Evolutionary conservation across 805 yeast genomes (phyloP).

Genomic region (Teunomyces aglyptinius): DNA sequence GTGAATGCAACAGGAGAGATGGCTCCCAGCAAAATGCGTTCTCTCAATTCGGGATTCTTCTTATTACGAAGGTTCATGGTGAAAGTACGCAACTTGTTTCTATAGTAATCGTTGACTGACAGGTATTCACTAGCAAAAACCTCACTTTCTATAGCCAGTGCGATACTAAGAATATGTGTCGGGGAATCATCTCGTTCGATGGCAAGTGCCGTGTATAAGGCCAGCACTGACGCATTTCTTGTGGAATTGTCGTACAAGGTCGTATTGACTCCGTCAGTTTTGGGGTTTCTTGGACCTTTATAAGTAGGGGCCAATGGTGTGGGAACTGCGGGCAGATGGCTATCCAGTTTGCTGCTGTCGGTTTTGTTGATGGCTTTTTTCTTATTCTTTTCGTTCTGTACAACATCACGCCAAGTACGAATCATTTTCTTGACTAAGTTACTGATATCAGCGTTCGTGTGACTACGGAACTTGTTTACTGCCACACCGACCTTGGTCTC

Average conservation of each 20-base stretch:
- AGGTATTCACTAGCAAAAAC: slow-evolving; percentile 62
- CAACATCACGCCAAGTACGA: slow-evolving; percentile 86
- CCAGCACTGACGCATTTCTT: slow-evolving; percentile 80
- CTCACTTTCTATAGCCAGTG: slow-evolving; percentile 70
- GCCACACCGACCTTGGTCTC: slow-evolving; percentile 97
- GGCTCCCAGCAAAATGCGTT: slow-evolving; percentile 63
- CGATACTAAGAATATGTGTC: slow-evolving; percentile 57
- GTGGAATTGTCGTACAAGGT: slow-evolving; percentile 70
- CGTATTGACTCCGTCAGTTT: slow-evolving; percentile 76
- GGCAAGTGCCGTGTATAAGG: slow-evolving; percentile 86
- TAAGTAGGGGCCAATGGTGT: slow-evolving; percentile 25
- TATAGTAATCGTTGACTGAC: slow-evolving; percentile 59
- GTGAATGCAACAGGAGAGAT: slow-evolving; percentile 65
- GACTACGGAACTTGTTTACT: slow-evolving; percentile 81
- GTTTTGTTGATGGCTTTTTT: slow-evolving; percentile 21
- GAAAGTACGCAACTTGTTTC: slow-evolving; percentile 81
- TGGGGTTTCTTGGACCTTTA: slow-evolving; percentile 66
- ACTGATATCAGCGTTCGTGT: slow-evolving; percentile 64
- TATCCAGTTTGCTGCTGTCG: neutral
- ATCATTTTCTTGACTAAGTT: slow-evolving; percentile 78
- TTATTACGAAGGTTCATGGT: slow-evolving; percentile 86
- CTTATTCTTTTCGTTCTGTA: slow-evolving; percentile 59
- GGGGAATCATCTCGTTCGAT: slow-evolving; percentile 65
- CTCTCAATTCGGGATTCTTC: slow-evolving; percentile 82
- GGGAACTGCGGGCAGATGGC: slow-evolving; percentile 3